A percentile compares a stretch with the other conserved stretches of the same genome.
Conservation (phyloP, 75 land plant species). For the Cunninghamia lanceolata region DNA sequence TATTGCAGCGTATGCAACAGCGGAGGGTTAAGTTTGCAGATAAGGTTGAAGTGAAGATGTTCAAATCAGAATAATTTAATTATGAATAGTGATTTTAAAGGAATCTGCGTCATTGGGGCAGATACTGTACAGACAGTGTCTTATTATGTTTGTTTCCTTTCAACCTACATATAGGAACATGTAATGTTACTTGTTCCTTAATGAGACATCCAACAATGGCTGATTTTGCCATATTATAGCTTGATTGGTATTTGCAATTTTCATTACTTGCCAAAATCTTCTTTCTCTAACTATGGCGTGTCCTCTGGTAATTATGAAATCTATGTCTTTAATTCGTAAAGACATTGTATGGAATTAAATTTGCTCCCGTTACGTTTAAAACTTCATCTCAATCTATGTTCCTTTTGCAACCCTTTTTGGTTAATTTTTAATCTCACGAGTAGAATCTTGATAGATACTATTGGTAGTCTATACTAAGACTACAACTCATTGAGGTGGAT, state of each 20-base stretch:
- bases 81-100: not conserved
- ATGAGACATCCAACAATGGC: not conserved
- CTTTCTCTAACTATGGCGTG: not conserved
- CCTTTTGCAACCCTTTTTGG: not conserved
- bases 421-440: too few relatives aligned
- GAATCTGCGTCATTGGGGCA: not conserved
- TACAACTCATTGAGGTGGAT: not conserved
- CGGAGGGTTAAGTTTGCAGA: conserved; percentile 22
- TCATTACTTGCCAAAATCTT: not conserved
- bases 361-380: not conserved
- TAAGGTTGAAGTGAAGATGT: conserved; percentile 12
- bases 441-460: not conserved
- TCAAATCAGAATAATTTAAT: conserved; percentile 4
- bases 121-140: not conserved
- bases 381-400: not conserved
- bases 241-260: not conserved
- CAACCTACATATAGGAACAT: not conserved
- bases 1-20: conserved; percentile 15
- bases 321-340: not conserved
- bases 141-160: not conserved
- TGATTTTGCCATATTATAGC: not conserved
- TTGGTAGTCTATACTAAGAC: not conserved
- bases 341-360: not conserved
- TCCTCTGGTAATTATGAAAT: not conserved
- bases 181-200: not conserved